Evolutionary conservation across 1,284 basidiomycete species (phyloP).

Genomic region (Leucoagaricus sp.): DNA sequence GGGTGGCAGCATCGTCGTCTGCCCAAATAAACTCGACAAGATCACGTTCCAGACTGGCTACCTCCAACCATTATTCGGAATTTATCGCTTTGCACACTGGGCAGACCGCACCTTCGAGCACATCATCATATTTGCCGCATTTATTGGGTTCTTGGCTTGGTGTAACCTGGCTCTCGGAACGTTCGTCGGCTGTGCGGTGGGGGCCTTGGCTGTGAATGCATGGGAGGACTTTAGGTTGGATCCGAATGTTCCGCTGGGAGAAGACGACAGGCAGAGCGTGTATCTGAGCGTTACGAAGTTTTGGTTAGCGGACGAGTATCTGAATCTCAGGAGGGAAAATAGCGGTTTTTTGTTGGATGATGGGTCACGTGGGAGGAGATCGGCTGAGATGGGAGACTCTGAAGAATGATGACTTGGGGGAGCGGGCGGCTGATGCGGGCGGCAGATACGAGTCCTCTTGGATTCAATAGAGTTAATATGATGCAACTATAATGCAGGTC

Average conservation of each 20-base stretch:
- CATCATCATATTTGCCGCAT: slow-evolving; percentile 41
- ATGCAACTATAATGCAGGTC: not conserved
- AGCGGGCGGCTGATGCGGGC: not conserved
- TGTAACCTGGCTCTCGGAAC: slow-evolving; percentile 27
- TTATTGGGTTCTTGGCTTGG: slow-evolving; percentile 30
- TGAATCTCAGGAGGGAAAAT: slow-evolving; percentile 7
- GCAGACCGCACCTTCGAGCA: slow-evolving; percentile 42
- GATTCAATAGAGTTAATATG: not conserved
- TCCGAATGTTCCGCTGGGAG: slow-evolving; percentile 37
- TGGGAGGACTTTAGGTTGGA: slow-evolving; percentile 41
- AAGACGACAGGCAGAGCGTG: slow-evolving; percentile 45
- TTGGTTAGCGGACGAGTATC: slow-evolving; percentile 24
- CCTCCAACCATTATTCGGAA: slow-evolving; percentile 34
- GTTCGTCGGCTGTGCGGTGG: slow-evolving; percentile 25
- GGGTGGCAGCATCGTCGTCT: slow-evolving; percentile 43
- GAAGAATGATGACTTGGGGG: too few species aligned
- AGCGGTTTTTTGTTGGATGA: slow-evolving; percentile 3
- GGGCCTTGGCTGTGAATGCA: slow-evolving; percentile 35
- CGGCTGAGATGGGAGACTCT: not conserved
- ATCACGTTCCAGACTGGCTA: slow-evolving; percentile 44
- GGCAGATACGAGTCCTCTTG: not conserved
- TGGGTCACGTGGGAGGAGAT: not conserved
- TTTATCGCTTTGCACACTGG: slow-evolving; percentile 47
- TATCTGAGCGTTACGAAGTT: slow-evolving; percentile 33
- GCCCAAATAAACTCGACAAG: slow-evolving; percentile 37